Conservation (phyloP, 192 early-diverging fungal species). For the Gigaspora rosea region DNA sequence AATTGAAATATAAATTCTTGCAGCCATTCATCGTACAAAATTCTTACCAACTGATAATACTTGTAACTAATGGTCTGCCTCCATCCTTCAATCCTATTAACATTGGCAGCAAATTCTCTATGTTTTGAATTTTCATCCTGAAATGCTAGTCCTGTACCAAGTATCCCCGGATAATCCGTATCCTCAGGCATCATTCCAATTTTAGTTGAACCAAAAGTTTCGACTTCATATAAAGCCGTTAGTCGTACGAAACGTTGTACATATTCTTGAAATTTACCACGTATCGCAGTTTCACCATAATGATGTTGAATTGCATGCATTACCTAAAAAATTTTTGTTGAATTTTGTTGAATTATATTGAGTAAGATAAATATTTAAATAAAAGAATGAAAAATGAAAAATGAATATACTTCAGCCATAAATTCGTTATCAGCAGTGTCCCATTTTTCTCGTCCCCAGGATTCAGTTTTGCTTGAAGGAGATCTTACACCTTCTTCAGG, state of each 20-base stretch:
- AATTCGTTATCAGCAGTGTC: slow-evolving; percentile 57
- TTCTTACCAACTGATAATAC: slow-evolving; percentile 61
- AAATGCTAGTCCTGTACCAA: slow-evolving; percentile 76
- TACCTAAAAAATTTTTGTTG: slow-evolving; percentile 46
- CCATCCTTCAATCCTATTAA: slow-evolving; percentile 87
- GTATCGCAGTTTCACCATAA: slow-evolving; percentile 82
- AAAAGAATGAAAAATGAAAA: background rate
- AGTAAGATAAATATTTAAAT: too few relatives aligned
- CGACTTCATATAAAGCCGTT: slow-evolving; percentile 75
- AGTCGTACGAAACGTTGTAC: slow-evolving; percentile 82
- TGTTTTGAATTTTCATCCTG: slow-evolving; percentile 62
- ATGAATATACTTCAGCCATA: slow-evolving; percentile 51
- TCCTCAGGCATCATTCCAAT: slow-evolving; percentile 55
- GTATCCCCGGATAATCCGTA: slow-evolving; percentile 47
- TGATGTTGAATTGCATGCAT: slow-evolving; percentile 80
- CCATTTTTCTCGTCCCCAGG: slow-evolving; percentile 41
- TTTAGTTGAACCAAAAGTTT: slow-evolving; percentile 60
- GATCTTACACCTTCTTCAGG: slow-evolving; percentile 33
- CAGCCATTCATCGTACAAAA: background rate
- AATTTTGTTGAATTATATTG: slow-evolving; percentile 11
- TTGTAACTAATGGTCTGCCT: slow-evolving; percentile 74
- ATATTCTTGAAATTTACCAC: slow-evolving; percentile 87
- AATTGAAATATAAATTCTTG: slow-evolving; percentile 1
- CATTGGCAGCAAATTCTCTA: slow-evolving; percentile 72
- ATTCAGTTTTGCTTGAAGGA: slow-evolving; percentile 23